Conservation (phyloP, 2,329 filamentous ascomycete genomes). For the Dothidotthia symphoricarpi region DNA sequence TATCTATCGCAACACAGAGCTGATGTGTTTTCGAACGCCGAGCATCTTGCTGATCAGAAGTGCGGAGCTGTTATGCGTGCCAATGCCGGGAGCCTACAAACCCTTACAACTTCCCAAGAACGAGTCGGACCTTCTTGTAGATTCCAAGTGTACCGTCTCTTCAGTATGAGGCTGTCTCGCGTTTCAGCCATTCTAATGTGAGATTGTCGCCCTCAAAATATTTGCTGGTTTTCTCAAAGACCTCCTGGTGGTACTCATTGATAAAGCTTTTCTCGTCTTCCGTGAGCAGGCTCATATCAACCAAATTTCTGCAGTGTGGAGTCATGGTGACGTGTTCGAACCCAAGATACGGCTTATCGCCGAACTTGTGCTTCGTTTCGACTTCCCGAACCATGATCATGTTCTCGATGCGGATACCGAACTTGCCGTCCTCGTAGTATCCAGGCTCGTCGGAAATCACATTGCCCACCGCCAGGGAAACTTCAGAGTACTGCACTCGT, state of each 20-base stretch:
- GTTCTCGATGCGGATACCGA: constrained; percentile 96
- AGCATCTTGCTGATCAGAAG: constrained; percentile 12
- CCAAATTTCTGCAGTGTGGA: constrained; percentile 85
- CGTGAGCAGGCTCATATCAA: constrained; percentile 71
- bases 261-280: constrained; percentile 78
- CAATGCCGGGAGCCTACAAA: constrained; percentile 14
- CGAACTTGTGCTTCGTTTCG: constrained; percentile 83
- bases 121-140: too few species aligned
- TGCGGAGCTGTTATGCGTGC: constrained; percentile 1
- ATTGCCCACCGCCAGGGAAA: constrained; percentile 84
- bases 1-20: constrained; percentile 9
- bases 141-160: not conserved
- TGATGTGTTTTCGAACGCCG: constrained; percentile 10
- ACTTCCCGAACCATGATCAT: constrained; percentile 86
- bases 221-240: constrained; percentile 74
- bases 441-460: constrained; percentile 95
- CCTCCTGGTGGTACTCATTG: constrained; percentile 78
- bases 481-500: constrained; percentile 85
- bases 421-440: constrained; percentile 93
- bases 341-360: constrained; percentile 88
- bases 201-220: constrained; percentile 72
- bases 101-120: constrained; percentile 4
- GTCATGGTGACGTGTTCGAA: constrained; percentile 99
- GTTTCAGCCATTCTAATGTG: constrained; percentile 76
- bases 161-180: constrained; percentile 69